Evolutionary conservation across 1,284 basidiomycete species (phyloP), one percentile per base, ranked within the genome.

Genomic region (Trichosporon sp.): DNA sequence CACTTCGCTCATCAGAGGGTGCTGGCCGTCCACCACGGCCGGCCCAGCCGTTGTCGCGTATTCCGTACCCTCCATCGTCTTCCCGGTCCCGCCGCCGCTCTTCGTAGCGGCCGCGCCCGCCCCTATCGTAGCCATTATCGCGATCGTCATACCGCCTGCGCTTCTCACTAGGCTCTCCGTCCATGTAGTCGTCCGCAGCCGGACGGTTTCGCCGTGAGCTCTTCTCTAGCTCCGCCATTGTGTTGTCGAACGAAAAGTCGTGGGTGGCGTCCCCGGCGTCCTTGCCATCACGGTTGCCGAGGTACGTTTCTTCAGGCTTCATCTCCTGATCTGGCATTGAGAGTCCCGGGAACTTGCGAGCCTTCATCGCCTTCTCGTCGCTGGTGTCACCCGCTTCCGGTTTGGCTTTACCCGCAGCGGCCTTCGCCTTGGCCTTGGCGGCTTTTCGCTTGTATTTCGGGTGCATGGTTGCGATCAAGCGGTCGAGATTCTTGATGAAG

Each of bases 401-500:
- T 77, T 74, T 79, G 67, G 70, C 16, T 61, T 67, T 73, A 49
- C 61, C 61, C 33, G 60, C 71, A 44, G 63, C 60, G n/a, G 72
- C 71, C 32, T 74, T 70, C 52, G 73, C 70, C 68, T 80, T 76
- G 57, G 72, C 71, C 63, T 85, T 85, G 19, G 82, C 76, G 68
- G 80, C 71, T 73, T 84, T 87, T 80, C 92, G 90, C 84, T 94
- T 96, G 83, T 98, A 90, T 74, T 95, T 97, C 0, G 95, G 96
- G 74, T 99, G 96, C 84, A 98, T 86, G 66, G 86, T 91, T 59
- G 95, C 86, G 71, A 99, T 92, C 65, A 98, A 86, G 31, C 96
- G 89, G 82, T 99, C 95, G 57, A 99, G 86, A 74, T 90, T 95
- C 76, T 92, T 88, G 66, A 96, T 82, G 76, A 98, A 92, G 46